These are phyloP conservation scores for Amniculicola lignicola DNA, from an alignment of 495 filamentous ascomycete genomes.

Conservation along the genomic window DNA sequence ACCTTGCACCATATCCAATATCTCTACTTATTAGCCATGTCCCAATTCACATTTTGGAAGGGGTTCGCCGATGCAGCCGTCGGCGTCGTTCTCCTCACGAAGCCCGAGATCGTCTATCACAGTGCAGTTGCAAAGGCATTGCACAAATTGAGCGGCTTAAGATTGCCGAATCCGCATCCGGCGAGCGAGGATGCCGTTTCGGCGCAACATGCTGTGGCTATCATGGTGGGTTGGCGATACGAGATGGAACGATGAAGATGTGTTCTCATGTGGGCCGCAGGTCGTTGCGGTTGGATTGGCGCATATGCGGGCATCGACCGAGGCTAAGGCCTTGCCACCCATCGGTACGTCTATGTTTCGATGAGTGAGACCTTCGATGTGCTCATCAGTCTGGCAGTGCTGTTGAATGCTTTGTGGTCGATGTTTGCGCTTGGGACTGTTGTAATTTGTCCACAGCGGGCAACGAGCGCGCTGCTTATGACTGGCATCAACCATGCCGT, in stretches of 20 bases:
- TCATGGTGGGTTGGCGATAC: constrained; percentile 8
- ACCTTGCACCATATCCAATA: too few relatives aligned
- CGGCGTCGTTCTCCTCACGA: constrained; percentile 12
- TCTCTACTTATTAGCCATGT: too few relatives aligned
- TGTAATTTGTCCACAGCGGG: constrained; percentile 6
- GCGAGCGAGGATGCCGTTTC: not conserved
- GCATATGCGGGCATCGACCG: constrained; percentile 9
- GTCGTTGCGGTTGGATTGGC: constrained; percentile 8
- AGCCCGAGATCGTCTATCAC: constrained; percentile 19
- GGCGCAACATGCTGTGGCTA: constrained; percentile 19
- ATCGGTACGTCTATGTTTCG: constrained; percentile 8
- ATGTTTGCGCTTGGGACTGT: constrained; percentile 13
- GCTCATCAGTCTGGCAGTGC: not conserved
- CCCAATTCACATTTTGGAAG: constrained; percentile 18
- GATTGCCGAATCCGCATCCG: constrained; percentile 18
- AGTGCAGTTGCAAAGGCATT: constrained; percentile 3
- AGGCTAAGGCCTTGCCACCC: constrained; percentile 6
- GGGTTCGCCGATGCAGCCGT: constrained; percentile 15
- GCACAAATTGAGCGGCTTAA: not conserved
- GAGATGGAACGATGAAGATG: not conserved
- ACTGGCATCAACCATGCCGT: constrained; percentile 21
- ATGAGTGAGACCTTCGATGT: not conserved
- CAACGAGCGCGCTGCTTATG: constrained; percentile 16
- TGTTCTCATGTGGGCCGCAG: not conserved
- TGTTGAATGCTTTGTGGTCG: constrained; percentile 20